Percentiles rank a stretch among this genome's conserved stretches.
Conservation (phyloP, 179 eudicot species). For the Drosera spatulata region DNA sequence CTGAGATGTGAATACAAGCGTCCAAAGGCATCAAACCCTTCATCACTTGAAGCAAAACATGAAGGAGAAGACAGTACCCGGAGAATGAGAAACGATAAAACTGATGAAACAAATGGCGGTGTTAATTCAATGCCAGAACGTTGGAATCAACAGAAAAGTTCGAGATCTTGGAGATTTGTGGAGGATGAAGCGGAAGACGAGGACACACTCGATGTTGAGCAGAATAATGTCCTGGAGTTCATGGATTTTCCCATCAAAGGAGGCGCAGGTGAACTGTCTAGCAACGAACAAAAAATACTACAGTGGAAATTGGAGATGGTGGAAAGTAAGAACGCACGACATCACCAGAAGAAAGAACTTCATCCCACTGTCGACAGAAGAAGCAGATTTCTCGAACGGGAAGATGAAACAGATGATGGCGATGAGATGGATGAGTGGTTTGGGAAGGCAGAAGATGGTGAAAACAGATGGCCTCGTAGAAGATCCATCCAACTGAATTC, state of each 20-base stretch:
- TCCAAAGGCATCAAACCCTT: not conserved
- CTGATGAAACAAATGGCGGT: not conserved
- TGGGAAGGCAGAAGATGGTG: conserved; percentile 2
- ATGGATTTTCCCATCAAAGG: conserved; percentile 25
- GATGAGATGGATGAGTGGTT: conserved; percentile 41
- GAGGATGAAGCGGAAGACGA: conserved; percentile 10
- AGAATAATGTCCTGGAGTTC: conserved; percentile 9
- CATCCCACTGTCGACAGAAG: conserved; percentile 4
- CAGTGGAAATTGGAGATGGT: conserved; percentile 27
- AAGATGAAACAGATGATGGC: conserved; percentile 4
- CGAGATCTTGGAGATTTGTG: not conserved
- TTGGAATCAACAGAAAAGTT: not conserved
- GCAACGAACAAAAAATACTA: conserved; percentile 13
- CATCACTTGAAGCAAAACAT: not conserved
- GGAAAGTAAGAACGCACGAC: conserved; percentile 1
- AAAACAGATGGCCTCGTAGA: too few relatives aligned
- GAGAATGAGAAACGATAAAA: not conserved
- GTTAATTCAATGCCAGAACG: too few relatives aligned
- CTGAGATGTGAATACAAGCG: conserved; percentile 1
- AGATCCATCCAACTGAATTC: too few relatives aligned
- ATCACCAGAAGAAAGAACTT: conserved; percentile 9
- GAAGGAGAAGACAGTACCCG: not conserved
- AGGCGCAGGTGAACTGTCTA: conserved; percentile 25
- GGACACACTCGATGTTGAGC: not conserved
- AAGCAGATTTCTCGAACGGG: conserved; percentile 8